Evolutionary conservation across 2,329 filamentous ascomycete species (phyloP), one percentile per base, ranked within the genome.

Genomic region (Dothidotthia symphoricarpi): DNA sequence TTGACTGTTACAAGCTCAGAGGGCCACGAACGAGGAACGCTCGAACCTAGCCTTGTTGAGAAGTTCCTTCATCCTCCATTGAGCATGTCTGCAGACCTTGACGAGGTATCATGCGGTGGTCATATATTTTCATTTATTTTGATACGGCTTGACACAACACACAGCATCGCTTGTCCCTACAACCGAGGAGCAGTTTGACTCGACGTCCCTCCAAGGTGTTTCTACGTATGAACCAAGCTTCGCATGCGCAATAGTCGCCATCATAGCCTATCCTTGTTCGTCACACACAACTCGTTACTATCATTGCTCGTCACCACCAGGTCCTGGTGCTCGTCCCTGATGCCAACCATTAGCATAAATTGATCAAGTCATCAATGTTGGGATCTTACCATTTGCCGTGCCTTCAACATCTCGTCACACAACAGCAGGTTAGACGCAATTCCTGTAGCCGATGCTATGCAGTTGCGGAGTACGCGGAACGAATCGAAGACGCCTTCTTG

Each of bases 321-420:
- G 60, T 28, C 56, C 61, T 17, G 59, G 54, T 48, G 57, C 51
- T 15, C 62, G 57, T 37, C 62, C 62, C 59, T 63, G 25, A 5
- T 27, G 11, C 9, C 24, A 30, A 16, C 5, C 16, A 34, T 53
- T 28, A 44, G 39, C 34, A 39, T 33, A 10, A 28, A 16, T 15
- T 16, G 2, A 15, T 24, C 10, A 12, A 28, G n/a, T 16, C 28
- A 28, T 5, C 22, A n/a, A 16, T 16, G 8, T 24, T 24, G 13
- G 11, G 3, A 15, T 16, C 53, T 47, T 51, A 62, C 85, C 93
- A 98, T 98, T 75, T 98, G 91, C 66, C 93, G 80, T 45, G 93
- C 93, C 78, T 98, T 98, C 59, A 98, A 76, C 75, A 98, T 78
- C 76, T 98, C 93, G 62, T 98, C 93, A 62, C 93, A 98, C 33